Base-by-base conservation (phyloP, 2,329 filamentous ascomycete genomes). In the Fusarium burgessii region DNA sequence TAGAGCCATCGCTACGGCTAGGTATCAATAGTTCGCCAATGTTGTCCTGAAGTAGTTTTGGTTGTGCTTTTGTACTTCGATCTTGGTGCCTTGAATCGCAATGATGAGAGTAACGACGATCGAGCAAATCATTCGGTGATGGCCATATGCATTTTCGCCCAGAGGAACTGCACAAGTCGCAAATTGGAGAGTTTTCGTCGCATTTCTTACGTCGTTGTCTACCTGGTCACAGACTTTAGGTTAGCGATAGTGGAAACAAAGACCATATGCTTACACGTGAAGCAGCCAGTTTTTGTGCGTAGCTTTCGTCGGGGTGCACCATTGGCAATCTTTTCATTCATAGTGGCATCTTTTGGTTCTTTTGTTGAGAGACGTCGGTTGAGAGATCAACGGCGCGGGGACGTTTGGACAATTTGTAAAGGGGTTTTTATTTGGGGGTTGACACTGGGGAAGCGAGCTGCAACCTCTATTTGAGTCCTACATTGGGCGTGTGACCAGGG, bases 121-220 rank as follows among this genome's bases (percentile, higher is more conserved):
- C 70, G 17, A 70, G 50, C 23, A 70, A 41, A 11, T 72, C 69
- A 8, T 47, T 36, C 0, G 66, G 35, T 14, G 70, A 60, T 0
- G 70, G 70, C 70, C 70, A 73, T 15, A 62, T 57, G 7, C 70
- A 73, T 9, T 42, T 36, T 6, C 66, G 59, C 2, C 42, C 27
- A 1, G 66, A 67, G 3, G 46, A 42, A 7, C 25, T 29, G 15
- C 70, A 73, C 7, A 52, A 40, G 3, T 42, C 46, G 33, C 70
- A 73, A 20, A 70, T n/a, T 2, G 70, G 70, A 2, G 52, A 18
- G 3, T 32, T 47, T 32, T 73, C 70, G 18, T 73, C 69, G 40
- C 70, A 73, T 47, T 73, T 73, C 55, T 72, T 73, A 1, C 70
- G 66, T 25, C 70, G 55, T 29, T 68, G 59, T n/a, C 69, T 55